These are phyloP conservation scores for Candida nitratophila DNA, from an alignment of 805 yeast species.

Conservation along the genomic window DNA sequence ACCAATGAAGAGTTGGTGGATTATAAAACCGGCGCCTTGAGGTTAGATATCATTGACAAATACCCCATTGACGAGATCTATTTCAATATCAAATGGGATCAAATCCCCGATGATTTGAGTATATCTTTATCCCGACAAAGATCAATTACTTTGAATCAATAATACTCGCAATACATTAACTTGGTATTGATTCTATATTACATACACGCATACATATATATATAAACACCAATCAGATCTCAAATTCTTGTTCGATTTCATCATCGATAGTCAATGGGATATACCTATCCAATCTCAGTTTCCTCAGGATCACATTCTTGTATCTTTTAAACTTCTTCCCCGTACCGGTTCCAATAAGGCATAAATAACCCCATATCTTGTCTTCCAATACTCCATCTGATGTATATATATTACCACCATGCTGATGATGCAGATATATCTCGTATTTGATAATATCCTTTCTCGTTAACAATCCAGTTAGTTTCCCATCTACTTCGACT, in stretches of 20 bases:
- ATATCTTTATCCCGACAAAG: no score
- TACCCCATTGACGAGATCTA: slow-evolving; percentile 12
- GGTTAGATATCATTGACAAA: slow-evolving; percentile 5
- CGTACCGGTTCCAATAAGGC: slow-evolving; percentile 7
- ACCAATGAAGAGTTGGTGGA: slow-evolving; percentile 15
- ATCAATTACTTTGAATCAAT: neutral
- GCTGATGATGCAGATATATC: slow-evolving; percentile 19
- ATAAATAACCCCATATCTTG: slow-evolving; percentile 30
- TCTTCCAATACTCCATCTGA: slow-evolving; percentile 16
- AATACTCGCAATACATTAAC: no score
- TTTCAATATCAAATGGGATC: slow-evolving; percentile 22
- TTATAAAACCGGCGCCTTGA: slow-evolving; percentile 11
- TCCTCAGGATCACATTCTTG: neutral
- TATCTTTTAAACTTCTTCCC: no score
- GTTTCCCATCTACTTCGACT: slow-evolving; percentile 52
- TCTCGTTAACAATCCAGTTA: slow-evolving; percentile 75
- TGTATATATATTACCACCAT: neutral
- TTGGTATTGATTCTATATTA: no score
- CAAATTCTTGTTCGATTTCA: neutral
- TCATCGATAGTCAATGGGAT: neutral
- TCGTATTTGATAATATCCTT: slow-evolving; percentile 76
- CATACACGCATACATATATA: no score
- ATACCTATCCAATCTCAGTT: neutral
- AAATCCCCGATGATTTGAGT: slow-evolving; percentile 27
- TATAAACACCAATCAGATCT: neutral